Evolutionary conservation across 768 basidiomycete genomes (phyloP), one percentile per base, ranked within the genome.

Genomic region (Amanita jacksonii): DNA sequence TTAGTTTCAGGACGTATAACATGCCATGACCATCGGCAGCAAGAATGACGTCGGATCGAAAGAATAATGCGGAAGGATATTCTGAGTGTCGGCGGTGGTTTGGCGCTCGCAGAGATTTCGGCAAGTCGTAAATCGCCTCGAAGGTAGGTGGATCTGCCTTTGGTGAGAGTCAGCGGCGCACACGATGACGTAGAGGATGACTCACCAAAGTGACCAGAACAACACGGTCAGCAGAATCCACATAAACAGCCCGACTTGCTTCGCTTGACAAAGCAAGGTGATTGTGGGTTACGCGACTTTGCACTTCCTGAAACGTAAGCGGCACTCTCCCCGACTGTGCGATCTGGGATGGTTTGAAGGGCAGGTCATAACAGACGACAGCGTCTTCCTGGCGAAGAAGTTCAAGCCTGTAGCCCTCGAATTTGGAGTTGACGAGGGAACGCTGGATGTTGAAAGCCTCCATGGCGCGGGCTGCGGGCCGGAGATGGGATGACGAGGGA

Each of bases 231-330:
- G 75, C 66, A 25, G 71, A 65, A 53, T 90, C 88, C 19, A 91
- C 62, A 52, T 89, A 92, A 20, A 79, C 62, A 2, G 77, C 77
- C 18, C 66, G 65, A 16, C 66, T 61, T 8, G 67, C 64, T 27
- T 68, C 57, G 12, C 57, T 56, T 15, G 73, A 72, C 3, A 76
- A 61, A 9, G 70, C 62, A 10, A 92, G 70, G 55, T 92, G 89
- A 52, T 92, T 90, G 59, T 91, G 85, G 12, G 81, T 74, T 47
- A 92, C 85, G 38, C 89, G 70, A 54, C 82, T 85, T 57, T 85
- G 81, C 44, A 90, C 81, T 52, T 91, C 89, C 46, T 85, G 73
- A 52, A 89, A 85, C 1, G 80, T 77, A 16, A 90, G 67, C 6
- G 77, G 76, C 0, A 73, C 64, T 45, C 67, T 72, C 6, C 76